Percentiles rank a stretch among this genome's conserved stretches.
These are phyloP conservation scores for Haplosporangium sp. DNA, from an alignment of 371 early-diverging fungal genomes.

Conservation along the genomic window DNA sequence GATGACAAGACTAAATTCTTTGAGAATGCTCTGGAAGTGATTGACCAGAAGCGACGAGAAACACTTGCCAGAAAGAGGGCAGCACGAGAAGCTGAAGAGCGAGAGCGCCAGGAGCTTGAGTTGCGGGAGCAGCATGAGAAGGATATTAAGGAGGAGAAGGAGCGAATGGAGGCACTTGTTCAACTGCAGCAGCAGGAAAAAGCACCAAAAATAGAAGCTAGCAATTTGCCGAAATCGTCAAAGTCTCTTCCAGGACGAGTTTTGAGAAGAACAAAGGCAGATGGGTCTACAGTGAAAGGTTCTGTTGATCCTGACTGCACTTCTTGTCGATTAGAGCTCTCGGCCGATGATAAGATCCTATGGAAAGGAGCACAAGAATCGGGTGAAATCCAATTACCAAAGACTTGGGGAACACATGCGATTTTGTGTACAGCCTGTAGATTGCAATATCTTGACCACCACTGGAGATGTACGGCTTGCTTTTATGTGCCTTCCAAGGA, in stretches of 20 bases:
- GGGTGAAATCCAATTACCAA: conserved; percentile 37
- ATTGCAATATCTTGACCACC: conserved; percentile 41
- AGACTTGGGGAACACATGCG: conserved; percentile 51
- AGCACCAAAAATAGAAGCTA: conserved; percentile 46
- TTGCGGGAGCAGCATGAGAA: conserved; percentile 5
- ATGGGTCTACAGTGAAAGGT: conserved; percentile 10
- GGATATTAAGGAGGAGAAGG: conserved; percentile 19
- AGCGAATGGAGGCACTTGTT: conserved; percentile 8
- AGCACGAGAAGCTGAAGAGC: conserved; percentile 18
- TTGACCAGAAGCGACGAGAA: conserved; percentile 40
- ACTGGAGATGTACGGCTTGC: conserved; percentile 47
- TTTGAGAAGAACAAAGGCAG: conserved; percentile 24
- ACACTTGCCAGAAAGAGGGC: conserved; percentile 32
- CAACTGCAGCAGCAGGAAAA: conserved; percentile 20
- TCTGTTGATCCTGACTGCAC: conserved; percentile 46
- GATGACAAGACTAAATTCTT: conserved; percentile 38
- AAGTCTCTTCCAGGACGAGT: conserved; percentile 54
- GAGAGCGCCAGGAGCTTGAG: conserved; percentile 16
- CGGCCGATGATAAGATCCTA: conserved; percentile 26
- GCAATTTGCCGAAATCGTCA: conserved; percentile 49
- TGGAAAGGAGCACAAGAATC: conserved; percentile 39
- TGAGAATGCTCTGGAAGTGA: conserved; percentile 36
- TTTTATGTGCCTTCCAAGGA: conserved; percentile 49
- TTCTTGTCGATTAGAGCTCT: conserved; percentile 48
- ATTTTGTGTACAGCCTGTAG: conserved; percentile 45